Evolutionary conservation across 257 asterid species (phyloP).

Genomic region (Plantago elongata): DNA sequence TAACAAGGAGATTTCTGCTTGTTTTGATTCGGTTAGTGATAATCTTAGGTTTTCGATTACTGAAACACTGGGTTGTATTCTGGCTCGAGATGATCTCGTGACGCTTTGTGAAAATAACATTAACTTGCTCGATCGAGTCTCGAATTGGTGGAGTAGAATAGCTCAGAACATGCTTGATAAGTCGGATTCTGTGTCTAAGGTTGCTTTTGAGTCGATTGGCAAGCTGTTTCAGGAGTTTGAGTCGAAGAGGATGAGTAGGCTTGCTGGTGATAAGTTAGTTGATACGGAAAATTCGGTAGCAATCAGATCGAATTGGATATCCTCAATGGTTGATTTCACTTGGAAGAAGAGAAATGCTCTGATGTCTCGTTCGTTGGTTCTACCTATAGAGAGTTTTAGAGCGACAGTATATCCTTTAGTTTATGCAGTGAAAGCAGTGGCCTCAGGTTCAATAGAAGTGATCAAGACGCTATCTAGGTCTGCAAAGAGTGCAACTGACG

Average conservation of each 20-base stretch:
- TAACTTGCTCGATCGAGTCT: constrained; percentile 75
- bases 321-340: constrained; percentile 65
- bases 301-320: constrained; percentile 77
- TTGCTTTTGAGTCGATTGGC: constrained; percentile 77
- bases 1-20: constrained; percentile 64
- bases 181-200: constrained; percentile 67
- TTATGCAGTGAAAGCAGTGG: constrained; percentile 76
- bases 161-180: constrained; percentile 79
- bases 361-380: constrained; percentile 64
- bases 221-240: constrained; percentile 84
- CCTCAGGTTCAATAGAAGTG: constrained; percentile 68
- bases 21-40: constrained; percentile 71
- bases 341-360: constrained; percentile 71
- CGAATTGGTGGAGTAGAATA: constrained; percentile 78
- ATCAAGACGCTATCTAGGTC: constrained; percentile 72
- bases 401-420: constrained; percentile 68
- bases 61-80: constrained; percentile 79
- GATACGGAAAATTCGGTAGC: constrained; percentile 85
- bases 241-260: constrained; percentile 81
- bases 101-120: constrained; percentile 73
- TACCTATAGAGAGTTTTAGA: constrained; percentile 78
- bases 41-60: constrained; percentile 75
- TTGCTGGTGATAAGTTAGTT: constrained; percentile 88
- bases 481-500: constrained; percentile 31
- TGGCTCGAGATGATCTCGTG: constrained; percentile 85